Percentiles rank a stretch among this genome's conserved stretches.
Evolutionary conservation across 2,329 filamentous ascomycete species (phyloP).

Genomic region (Myriangium duriaei): DNA sequence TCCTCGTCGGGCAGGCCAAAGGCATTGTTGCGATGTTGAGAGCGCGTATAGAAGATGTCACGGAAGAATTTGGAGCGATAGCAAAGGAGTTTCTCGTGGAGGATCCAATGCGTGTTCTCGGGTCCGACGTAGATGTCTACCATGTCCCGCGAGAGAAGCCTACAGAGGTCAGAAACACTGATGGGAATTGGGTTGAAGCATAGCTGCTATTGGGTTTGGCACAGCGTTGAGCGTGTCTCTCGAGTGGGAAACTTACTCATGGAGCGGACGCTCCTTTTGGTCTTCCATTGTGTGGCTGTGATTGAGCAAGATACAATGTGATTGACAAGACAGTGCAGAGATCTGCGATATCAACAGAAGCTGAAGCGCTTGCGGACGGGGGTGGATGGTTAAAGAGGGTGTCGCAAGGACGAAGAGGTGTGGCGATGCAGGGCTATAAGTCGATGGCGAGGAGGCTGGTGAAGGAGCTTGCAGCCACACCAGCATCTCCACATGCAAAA

Average conservation of each 20-base stretch:
- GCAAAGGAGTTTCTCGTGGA: conserved; percentile 45
- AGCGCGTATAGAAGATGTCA: conserved; percentile 35
- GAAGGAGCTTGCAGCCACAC: neutral
- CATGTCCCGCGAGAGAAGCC: conserved; percentile 41
- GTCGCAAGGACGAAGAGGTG: neutral
- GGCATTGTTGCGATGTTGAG: conserved; percentile 24
- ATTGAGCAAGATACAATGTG: too few species aligned
- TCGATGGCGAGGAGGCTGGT: neutral
- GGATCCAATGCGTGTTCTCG: conserved; percentile 42
- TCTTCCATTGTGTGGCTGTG: conserved; percentile 15
- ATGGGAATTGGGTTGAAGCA: too few species aligned
- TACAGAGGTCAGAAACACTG: conserved; percentile 15
- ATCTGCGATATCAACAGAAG: too few species aligned
- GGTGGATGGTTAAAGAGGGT: too few species aligned
- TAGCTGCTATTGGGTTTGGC: conserved; percentile 1
- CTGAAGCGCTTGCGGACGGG: too few species aligned
- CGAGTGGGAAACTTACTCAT: conserved; percentile 25
- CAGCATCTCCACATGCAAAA: neutral
- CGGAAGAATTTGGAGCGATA: conserved; percentile 42
- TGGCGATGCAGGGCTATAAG: neutral
- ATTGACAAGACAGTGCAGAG: too few species aligned
- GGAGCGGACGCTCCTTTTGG: conserved; percentile 26
- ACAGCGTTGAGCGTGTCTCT: neutral
- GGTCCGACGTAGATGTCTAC: conserved; percentile 44
- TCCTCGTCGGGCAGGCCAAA: conserved; percentile 43